phyloP scores from a whole-genome alignment of 2,329 filamentous ascomycete genomes.

The Lecanicillium sp. region DNA sequence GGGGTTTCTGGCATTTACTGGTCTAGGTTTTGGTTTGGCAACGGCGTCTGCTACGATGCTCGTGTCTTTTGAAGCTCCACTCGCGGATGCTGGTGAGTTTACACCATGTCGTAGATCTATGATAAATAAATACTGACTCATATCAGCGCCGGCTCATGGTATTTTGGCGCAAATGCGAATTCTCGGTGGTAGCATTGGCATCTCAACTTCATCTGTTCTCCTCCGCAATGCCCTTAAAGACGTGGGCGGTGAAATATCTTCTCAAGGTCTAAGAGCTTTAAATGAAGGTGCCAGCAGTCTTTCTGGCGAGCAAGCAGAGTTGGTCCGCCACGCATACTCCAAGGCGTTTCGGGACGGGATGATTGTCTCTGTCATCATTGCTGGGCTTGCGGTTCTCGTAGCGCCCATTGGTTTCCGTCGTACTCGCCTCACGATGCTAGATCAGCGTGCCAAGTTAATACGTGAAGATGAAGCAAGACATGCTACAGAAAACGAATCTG shows the following conservation, averaged over 20 bases:
- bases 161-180: slow-evolving; percentile 43
- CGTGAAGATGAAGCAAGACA: slow-evolving; percentile 1
- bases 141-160: slow-evolving; percentile 44
- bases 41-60: slow-evolving; percentile 40
- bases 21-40: slow-evolving; percentile 42
- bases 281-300: slow-evolving; percentile 15
- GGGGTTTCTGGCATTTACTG: slow-evolving; percentile 42
- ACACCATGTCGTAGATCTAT: neutral
- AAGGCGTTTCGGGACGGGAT: slow-evolving; percentile 38
- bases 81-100: slow-evolving; percentile 35
- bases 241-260: slow-evolving; percentile 19
- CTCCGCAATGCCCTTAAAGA: slow-evolving; percentile 23
- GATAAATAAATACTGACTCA: slow-evolving; percentile 7
- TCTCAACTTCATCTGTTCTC: slow-evolving; percentile 42
- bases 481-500: neutral
- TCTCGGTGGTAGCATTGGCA: slow-evolving; percentile 45
- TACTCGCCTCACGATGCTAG: slow-evolving; percentile 18
- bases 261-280: slow-evolving; percentile 19
- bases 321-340: slow-evolving; percentile 30
- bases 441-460: slow-evolving; percentile 12
- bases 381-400: slow-evolving; percentile 29
- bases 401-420: slow-evolving; percentile 31
- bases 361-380: slow-evolving; percentile 33
- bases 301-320: slow-evolving; percentile 18
- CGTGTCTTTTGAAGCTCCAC: slow-evolving; percentile 30